Conservation (phyloP, 768 basidiomycete genomes). For the Lentinula aciculospora region DNA sequence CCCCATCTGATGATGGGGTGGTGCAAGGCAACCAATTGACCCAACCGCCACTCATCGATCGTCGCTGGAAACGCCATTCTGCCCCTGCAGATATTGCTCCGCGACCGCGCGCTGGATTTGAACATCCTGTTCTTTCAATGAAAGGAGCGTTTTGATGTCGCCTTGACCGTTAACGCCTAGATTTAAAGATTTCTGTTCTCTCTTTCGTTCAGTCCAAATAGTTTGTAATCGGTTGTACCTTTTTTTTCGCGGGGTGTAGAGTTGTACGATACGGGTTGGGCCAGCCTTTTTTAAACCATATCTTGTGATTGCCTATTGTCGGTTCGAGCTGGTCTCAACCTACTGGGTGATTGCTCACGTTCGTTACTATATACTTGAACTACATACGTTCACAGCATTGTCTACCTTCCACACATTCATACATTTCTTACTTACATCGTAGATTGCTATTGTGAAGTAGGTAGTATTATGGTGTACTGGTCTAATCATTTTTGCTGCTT, state of each 20-base stretch:
- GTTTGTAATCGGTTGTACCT: conserved; percentile 1
- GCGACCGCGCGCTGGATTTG: conserved; percentile 47
- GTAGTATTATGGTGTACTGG: neutral
- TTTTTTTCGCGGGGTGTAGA: conserved; percentile 15
- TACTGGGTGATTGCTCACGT: neutral
- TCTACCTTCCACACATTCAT: neutral
- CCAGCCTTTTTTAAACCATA: neutral
- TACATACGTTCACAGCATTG: neutral
- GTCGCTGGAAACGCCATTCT: conserved; percentile 49
- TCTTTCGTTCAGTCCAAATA: conserved; percentile 27
- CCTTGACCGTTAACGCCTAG: neutral
- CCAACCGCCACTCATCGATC: conserved; percentile 20
- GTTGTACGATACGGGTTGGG: conserved; percentile 8
- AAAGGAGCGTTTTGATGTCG: conserved; percentile 52
- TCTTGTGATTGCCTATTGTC: neutral
- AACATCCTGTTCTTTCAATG: conserved; percentile 51
- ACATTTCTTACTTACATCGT: neutral
- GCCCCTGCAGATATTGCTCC: conserved; percentile 58
- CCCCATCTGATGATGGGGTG: conserved; percentile 25
- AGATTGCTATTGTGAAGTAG: neutral
- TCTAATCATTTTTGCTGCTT: neutral
- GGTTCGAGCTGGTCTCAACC: conserved; percentile 4
- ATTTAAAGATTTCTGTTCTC: conserved; percentile 30
- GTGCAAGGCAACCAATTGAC: conserved; percentile 8
- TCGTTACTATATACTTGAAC: neutral